Evolutionary conservation across 1,139 yeast genomes (phyloP), one percentile per base, ranked within the genome.

Genomic region (Blastobotrys aristatus): DNA sequence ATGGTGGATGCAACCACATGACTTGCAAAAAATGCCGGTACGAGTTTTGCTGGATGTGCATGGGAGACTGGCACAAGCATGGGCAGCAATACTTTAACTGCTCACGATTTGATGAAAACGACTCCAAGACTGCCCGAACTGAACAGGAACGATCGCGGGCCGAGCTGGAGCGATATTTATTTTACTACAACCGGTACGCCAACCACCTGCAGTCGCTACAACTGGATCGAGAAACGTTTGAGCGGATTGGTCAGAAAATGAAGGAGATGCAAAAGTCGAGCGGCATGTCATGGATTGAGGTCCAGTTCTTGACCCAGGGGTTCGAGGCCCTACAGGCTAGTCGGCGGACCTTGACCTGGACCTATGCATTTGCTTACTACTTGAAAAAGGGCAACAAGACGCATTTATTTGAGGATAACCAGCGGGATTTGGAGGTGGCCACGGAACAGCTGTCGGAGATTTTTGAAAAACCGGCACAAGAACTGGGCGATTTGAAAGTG

Each of bases 1-100:
- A 84, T 62, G 97, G 97, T 27, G 97, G 97, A 0, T 92, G 97
- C 67, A 90, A 92, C 67, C 98, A 92, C 67, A 90, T 92, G 96
- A 76, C 81, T 0, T 92, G 99, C 64, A 72, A 77, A 4, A 83
- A 81, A 53, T 92, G 99, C 65, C 64, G 65, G 11, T 69, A 79
- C 62, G 87, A 90, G 60, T 92, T 89, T 63, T 92, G 99, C 64
- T 92, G 99, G 99, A 81, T 89, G 43, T 92, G 99, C 65, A 65
- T 79, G 57, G 83, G 82, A 6, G 75, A 72, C 30, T 94, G 98
- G 98, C 60, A 63, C 1, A 69, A 68, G n/a, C 98, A 92, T 66
- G 81, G 80, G 0, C 72, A 74, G 32, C 70, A 74, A 44, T 81
- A 69, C 65, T 89, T 80, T 66, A 77, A 80, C 50, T 92, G 97